These are phyloP conservation scores for Tetracladium maxilliforme DNA, from an alignment of 2,329 filamentous ascomycete species.

Conservation along the genomic window DNA sequence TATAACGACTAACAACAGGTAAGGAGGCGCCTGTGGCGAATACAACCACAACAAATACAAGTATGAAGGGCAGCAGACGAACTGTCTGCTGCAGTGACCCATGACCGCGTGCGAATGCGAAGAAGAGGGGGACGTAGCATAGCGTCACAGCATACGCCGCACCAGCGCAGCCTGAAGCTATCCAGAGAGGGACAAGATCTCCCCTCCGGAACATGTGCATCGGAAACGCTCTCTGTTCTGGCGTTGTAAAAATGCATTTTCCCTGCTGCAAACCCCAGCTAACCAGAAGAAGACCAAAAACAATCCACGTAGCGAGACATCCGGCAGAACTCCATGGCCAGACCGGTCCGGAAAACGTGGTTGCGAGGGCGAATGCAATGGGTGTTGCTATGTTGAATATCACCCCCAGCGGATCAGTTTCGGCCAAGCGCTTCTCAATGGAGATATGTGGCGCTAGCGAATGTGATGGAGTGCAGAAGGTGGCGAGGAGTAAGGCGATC, in stretches of 20 bases:
- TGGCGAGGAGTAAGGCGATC: slow-evolving; percentile 13
- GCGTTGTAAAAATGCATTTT: slow-evolving; percentile 11
- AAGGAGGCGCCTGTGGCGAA: slow-evolving; percentile 17
- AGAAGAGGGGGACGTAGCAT: slow-evolving; percentile 31
- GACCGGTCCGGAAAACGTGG: no score
- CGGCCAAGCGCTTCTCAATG: no score
- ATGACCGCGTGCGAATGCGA: slow-evolving; percentile 31
- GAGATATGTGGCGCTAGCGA: not conserved
- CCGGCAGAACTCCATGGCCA: no score
- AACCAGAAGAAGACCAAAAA: slow-evolving; percentile 21
- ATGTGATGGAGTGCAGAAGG: slow-evolving; percentile 5
- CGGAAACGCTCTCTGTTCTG: slow-evolving; percentile 11
- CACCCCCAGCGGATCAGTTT: no score
- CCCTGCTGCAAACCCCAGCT: slow-evolving; percentile 10
- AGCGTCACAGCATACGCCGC: slow-evolving; percentile 26
- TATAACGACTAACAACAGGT: no score
- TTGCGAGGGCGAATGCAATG: no score
- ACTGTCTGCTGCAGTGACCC: slow-evolving; percentile 27
- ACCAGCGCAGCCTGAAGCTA: no score
- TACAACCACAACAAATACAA: slow-evolving; percentile 16
- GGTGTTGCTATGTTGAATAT: no score
- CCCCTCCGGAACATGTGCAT: slow-evolving; percentile 18
- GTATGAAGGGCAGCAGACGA: slow-evolving; percentile 18
- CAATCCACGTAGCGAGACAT: no score
- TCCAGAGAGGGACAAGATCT: slow-evolving; percentile 15